Conservation (phyloP, 768 basidiomycete genomes). For the Amanita jacksonii region DNA sequence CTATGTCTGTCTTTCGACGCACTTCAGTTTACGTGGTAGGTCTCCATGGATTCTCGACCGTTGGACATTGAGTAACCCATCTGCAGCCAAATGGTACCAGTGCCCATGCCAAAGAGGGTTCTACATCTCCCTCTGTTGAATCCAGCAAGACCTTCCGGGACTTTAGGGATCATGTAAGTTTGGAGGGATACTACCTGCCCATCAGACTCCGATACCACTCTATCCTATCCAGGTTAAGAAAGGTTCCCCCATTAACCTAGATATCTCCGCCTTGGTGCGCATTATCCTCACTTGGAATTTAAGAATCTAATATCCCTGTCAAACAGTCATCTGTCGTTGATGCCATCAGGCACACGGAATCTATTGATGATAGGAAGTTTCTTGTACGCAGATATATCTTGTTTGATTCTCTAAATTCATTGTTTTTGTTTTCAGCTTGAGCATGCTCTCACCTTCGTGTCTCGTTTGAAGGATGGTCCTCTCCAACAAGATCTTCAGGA, state of each 20-base stretch:
- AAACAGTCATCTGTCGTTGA: constrained; percentile 53
- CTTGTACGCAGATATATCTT: constrained; percentile 39
- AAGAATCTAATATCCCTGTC: background rate
- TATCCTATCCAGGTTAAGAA: constrained; percentile 35
- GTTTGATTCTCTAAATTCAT: background rate
- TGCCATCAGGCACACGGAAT: constrained; percentile 43
- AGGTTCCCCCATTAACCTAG: constrained; percentile 25
- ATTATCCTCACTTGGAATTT: background rate
- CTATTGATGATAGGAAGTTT: constrained; percentile 72
- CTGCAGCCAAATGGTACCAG: background rate
- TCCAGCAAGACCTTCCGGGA: constrained; percentile 25
- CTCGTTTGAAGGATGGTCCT: constrained; percentile 42
- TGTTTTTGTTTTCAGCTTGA: constrained; percentile 43
- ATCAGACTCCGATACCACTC: background rate
- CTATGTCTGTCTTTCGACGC: no score
- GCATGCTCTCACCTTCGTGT: constrained; percentile 53
- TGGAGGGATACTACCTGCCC: background rate
- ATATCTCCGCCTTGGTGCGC: constrained; percentile 35
- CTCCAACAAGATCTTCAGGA: constrained; percentile 28
- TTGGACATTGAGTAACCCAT: no score
- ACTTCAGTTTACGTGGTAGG: no score
- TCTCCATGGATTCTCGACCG: no score
- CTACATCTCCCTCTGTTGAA: background rate
- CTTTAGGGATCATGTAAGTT: constrained; percentile 32
- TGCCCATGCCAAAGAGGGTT: background rate